phyloP scores from a whole-genome alignment of 495 filamentous ascomycete species.

The Talaromyces borbonicus region DNA sequence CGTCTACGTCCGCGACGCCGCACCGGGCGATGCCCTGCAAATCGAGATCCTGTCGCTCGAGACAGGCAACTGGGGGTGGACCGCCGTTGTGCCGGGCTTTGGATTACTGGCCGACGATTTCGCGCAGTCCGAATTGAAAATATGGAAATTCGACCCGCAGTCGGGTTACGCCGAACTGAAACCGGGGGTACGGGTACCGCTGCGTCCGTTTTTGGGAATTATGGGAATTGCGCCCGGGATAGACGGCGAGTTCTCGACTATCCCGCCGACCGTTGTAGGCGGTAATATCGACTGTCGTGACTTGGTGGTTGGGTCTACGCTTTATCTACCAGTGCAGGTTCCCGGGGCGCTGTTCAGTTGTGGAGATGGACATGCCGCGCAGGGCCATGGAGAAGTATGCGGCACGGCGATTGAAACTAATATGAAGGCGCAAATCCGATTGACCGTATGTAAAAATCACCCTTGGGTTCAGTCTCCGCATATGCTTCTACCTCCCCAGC shows the following conservation, averaged over 20 bases:
- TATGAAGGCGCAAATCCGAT: slow-evolving; percentile 35
- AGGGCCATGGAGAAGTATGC: slow-evolving; percentile 45
- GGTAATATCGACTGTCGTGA: slow-evolving; percentile 44
- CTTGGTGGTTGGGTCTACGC: slow-evolving; percentile 29
- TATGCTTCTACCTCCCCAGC: slow-evolving; percentile 25
- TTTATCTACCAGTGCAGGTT: slow-evolving; percentile 40
- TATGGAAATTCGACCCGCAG: slow-evolving; percentile 36
- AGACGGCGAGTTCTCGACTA: slow-evolving; percentile 33
- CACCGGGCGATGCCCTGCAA: slow-evolving; percentile 41
- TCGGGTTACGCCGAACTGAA: slow-evolving; percentile 33
- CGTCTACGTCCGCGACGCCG: slow-evolving; percentile 32
- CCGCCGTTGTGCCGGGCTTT: slow-evolving; percentile 39
- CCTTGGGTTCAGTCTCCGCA: slow-evolving; percentile 35
- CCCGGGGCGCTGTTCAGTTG: slow-evolving; percentile 42
- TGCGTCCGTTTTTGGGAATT: slow-evolving; percentile 41
- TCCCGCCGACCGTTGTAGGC: slow-evolving; percentile 41
- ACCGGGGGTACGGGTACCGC: slow-evolving; percentile 31
- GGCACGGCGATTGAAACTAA: slow-evolving; percentile 46
- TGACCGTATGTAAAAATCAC: slow-evolving; percentile 35
- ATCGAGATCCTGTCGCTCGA: slow-evolving; percentile 35
- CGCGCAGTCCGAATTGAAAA: slow-evolving; percentile 30
- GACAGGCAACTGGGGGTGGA: slow-evolving; percentile 41
- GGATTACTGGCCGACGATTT: slow-evolving; percentile 40
- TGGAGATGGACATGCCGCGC: slow-evolving; percentile 44
- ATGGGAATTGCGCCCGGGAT: slow-evolving; percentile 39